Percentiles rank a stretch among this genome's conserved stretches.
These are phyloP conservation scores for Tricladium varicosporioides DNA, from an alignment of 2,329 filamentous ascomycete species.

Conservation along the genomic window DNA sequence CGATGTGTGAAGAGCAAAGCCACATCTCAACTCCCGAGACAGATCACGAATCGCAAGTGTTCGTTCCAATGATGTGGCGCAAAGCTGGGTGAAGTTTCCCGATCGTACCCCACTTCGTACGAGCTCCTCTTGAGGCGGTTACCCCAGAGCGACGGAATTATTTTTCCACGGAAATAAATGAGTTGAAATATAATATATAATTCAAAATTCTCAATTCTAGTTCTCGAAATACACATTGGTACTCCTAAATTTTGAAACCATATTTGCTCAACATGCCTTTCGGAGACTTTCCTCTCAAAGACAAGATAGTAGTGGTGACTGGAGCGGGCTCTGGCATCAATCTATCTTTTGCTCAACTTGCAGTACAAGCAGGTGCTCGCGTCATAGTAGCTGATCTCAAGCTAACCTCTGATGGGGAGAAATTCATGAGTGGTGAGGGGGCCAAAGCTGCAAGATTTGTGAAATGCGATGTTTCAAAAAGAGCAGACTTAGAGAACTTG, in stretches of 20 bases:
- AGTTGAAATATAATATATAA: no score
- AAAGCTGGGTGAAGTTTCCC: no score
- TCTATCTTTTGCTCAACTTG: slow-evolving; percentile 14
- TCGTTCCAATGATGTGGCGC: no score
- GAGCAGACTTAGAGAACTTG: slow-evolving; percentile 32
- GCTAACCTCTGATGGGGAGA: slow-evolving; percentile 32
- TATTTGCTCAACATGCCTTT: background rate
- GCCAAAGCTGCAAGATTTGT: slow-evolving; percentile 26
- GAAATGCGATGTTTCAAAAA: slow-evolving; percentile 35
- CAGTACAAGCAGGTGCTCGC: slow-evolving; percentile 20
- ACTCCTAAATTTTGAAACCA: background rate
- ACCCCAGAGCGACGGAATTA: no score
- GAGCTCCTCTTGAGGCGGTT: no score
- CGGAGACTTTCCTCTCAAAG: slow-evolving; percentile 3
- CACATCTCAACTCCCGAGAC: no score
- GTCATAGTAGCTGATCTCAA: slow-evolving; percentile 37
- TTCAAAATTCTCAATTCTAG: no score
- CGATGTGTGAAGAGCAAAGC: no score
- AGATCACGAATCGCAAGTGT: no score
- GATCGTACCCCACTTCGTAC: no score
- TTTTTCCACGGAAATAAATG: no score
- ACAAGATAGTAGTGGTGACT: slow-evolving; percentile 7
- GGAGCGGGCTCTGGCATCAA: slow-evolving; percentile 12
- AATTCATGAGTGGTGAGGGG: slow-evolving; percentile 22
- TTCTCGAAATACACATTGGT: no score